phyloP scores from a whole-genome alignment of 345 rosid genomes.

The Gossypium turneri region DNA sequence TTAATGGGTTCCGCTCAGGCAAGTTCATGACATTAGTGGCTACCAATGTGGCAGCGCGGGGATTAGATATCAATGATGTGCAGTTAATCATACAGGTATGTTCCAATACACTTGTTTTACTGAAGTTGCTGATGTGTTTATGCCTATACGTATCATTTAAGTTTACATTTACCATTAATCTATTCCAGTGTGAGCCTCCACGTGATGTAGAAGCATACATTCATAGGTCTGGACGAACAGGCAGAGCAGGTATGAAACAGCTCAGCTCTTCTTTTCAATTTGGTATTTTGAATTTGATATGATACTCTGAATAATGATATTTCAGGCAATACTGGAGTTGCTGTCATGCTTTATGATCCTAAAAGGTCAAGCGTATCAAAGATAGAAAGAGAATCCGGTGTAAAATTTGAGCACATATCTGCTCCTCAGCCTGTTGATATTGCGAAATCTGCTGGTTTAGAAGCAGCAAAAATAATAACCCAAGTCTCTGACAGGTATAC shows the following conservation, averaged over 20 bases:
- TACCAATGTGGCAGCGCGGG: slow-evolving; percentile 2
- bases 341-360: slow-evolving; percentile 93
- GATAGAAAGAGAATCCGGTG: slow-evolving; percentile 84
- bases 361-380: slow-evolving; percentile 61
- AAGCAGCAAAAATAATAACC: slow-evolving; percentile 64
- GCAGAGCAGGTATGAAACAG: slow-evolving; percentile 76
- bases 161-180: slow-evolving; percentile 5
- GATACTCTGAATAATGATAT: slow-evolving; percentile 12
- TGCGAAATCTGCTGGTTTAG: slow-evolving; percentile 75
- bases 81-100: slow-evolving; percentile 32
- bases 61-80: slow-evolving; percentile 8
- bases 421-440: slow-evolving; percentile 86
- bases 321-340: slow-evolving; percentile 86
- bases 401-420: slow-evolving; percentile 75
- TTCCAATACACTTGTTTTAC: background rate
- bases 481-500: slow-evolving; percentile 87
- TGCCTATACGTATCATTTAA: background rate
- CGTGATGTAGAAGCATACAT: slow-evolving; percentile 96
- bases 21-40: slow-evolving; percentile 52
- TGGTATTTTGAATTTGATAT: slow-evolving; percentile 9
- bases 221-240: slow-evolving; percentile 98
- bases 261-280: background rate
- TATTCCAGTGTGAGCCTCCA: slow-evolving; percentile 89
- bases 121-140: background rate
- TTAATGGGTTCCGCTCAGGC: slow-evolving; percentile 84